phyloP scores from a whole-genome alignment of 805 yeast species.

The Scheffersomyces lignosus region DNA sequence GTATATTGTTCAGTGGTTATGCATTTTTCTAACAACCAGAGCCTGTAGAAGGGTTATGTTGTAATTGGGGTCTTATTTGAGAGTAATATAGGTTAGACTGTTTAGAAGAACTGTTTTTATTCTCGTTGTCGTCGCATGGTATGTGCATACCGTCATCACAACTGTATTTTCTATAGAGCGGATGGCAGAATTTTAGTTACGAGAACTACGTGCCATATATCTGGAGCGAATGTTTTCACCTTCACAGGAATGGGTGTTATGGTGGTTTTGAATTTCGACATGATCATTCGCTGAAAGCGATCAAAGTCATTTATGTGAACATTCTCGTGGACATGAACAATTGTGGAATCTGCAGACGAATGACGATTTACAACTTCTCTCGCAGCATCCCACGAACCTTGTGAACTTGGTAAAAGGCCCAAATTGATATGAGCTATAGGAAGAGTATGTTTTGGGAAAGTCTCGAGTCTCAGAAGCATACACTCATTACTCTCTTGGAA shows the following conservation, averaged over 20 bases:
- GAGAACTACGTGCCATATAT: constrained; percentile 71
- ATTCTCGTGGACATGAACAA: constrained; percentile 75
- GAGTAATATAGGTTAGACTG: too few species aligned
- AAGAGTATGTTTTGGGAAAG: constrained; percentile 9
- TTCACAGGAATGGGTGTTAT: constrained; percentile 48
- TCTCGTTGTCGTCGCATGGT: too few species aligned
- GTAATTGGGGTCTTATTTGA: too few species aligned
- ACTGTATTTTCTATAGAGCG: too few species aligned
- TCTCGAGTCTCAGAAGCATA: constrained; percentile 43
- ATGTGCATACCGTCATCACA: too few species aligned
- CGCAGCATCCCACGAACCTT: constrained; percentile 58
- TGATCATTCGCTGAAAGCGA: constrained; percentile 22
- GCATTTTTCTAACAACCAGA: too few species aligned
- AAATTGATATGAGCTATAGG: constrained; percentile 63
- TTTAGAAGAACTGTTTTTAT: too few species aligned
- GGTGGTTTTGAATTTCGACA: constrained; percentile 1
- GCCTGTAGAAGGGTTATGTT: too few species aligned
- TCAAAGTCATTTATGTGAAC: constrained; percentile 48
- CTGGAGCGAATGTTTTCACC: constrained; percentile 87
- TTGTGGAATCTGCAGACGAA: constrained; percentile 4
- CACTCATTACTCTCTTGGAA: constrained; percentile 65
- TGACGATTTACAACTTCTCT: constrained; percentile 15
- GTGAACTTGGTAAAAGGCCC: constrained; percentile 76
- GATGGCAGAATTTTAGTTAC: constrained; percentile 23
- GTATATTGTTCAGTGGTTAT: too few species aligned